Evolutionary conservation across 2,329 filamentous ascomycete genomes (phyloP).

Genomic region (Daldinia sp.): DNA sequence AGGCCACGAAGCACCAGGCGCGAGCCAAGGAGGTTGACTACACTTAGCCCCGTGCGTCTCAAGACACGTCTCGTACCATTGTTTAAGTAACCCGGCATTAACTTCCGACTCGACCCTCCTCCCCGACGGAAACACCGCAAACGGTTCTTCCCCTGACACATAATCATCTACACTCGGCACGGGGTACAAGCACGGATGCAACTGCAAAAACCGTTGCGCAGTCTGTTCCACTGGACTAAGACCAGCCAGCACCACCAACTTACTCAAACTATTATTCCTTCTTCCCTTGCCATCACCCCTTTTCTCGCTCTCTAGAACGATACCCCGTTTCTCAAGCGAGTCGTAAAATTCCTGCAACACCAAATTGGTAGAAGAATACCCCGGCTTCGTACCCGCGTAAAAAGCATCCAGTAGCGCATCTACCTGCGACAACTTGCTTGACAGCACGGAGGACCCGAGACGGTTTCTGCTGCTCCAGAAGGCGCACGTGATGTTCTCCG

Average conservation of each 20-base stretch:
- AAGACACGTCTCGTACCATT: neutral
- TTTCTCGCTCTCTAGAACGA: neutral
- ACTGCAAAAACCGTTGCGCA: slow-evolving; percentile 31
- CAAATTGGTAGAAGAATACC: neutral
- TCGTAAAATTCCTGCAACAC: neutral
- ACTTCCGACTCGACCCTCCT: slow-evolving; percentile 17
- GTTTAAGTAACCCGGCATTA: slow-evolving; percentile 19
- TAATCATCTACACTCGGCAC: slow-evolving; percentile 31
- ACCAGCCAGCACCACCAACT: neutral
- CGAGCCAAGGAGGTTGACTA: neutral
- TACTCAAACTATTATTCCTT: neutral
- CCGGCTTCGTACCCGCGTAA: neutral
- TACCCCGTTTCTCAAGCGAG: neutral
- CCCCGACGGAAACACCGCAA: slow-evolving; percentile 29
- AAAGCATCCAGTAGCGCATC: slow-evolving; percentile 14
- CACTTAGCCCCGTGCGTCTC: neutral
- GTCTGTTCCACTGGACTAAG: slow-evolving; percentile 18
- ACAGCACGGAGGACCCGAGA: slow-evolving; percentile 18
- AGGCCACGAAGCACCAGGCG: neutral
- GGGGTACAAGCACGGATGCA: slow-evolving; percentile 36
- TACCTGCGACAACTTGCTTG: neutral
- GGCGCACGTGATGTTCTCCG: slow-evolving; percentile 29
- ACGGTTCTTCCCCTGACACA: slow-evolving; percentile 10
- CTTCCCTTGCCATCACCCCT: neutral
- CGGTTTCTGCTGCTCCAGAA: slow-evolving; percentile 31